phyloP scores from a whole-genome alignment of 2,329 filamentous ascomycete genomes.

The Metarhizium humberi region DNA sequence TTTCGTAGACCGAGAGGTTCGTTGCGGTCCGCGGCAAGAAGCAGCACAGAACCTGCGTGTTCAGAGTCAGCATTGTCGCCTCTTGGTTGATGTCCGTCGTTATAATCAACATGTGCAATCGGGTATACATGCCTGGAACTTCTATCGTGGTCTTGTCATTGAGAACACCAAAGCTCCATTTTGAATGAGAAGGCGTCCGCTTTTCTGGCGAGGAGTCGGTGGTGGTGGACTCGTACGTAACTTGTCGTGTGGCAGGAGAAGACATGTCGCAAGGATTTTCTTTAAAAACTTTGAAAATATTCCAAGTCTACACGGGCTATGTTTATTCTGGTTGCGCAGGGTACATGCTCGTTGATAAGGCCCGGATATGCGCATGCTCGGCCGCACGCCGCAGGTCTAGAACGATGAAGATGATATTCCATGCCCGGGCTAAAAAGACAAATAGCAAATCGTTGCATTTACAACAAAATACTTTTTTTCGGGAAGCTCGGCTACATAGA shows the following conservation, averaged over 20 bases:
- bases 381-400: too few species aligned
- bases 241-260: neutral
- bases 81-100: too few species aligned
- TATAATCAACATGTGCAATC: too few species aligned
- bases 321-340: too few species aligned
- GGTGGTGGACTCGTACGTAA: neutral
- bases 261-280: neutral
- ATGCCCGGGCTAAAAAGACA: too few species aligned
- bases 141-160: constrained; percentile 7
- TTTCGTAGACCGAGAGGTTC: constrained; percentile 10
- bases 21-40: constrained; percentile 10
- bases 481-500: neutral
- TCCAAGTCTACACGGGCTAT: too few species aligned
- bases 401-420: too few species aligned
- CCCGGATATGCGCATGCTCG: too few species aligned
- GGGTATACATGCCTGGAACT: constrained; percentile 6
- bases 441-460: too few species aligned
- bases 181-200: neutral
- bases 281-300: neutral
- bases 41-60: constrained; percentile 9
- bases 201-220: neutral
- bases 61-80: neutral
- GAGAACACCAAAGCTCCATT: constrained; percentile 8
- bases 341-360: too few species aligned
- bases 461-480: too few species aligned